These are phyloP conservation scores for Russula sp. DNA, from an alignment of 768 basidiomycete genomes.

Conservation along the genomic window DNA sequence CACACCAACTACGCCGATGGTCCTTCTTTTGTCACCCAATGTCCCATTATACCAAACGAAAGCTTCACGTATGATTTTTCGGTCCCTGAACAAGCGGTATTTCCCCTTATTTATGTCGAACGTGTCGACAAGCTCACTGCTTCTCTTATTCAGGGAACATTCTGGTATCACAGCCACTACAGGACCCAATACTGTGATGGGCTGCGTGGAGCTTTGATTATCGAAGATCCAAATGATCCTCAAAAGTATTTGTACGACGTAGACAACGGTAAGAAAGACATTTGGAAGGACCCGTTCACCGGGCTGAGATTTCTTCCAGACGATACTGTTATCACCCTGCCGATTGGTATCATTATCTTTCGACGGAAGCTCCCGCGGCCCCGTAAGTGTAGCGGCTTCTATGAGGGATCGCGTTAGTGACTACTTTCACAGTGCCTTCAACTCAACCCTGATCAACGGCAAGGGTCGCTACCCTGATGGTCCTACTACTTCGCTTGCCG, in stretches of 20 bases:
- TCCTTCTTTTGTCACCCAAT: constrained; percentile 29
- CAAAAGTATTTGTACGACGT: neutral
- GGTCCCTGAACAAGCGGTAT: constrained; percentile 19
- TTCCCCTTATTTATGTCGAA: neutral
- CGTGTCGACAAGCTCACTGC: neutral
- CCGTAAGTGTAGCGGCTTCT: neutral
- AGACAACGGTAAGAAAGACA: constrained; percentile 1
- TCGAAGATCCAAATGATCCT: neutral
- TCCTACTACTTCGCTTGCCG: neutral
- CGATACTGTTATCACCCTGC: constrained; percentile 32
- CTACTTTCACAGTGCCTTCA: constrained; percentile 21
- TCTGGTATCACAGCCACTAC: neutral
- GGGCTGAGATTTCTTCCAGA: neutral
- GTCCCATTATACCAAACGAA: constrained; percentile 29
- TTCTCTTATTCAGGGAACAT: neutral
- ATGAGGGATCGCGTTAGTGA: neutral
- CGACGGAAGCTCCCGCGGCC: constrained; percentile 35
- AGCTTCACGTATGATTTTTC: constrained; percentile 25
- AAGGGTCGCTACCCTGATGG: neutral
- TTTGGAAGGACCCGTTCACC: neutral
- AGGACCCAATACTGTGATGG: neutral
- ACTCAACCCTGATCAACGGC: constrained; percentile 33
- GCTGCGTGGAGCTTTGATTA: neutral
- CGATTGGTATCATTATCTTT: constrained; percentile 48
- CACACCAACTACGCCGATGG: constrained; percentile 28